Evolutionary conservation across 2,329 filamentous ascomycete species (phyloP), one percentile per base, ranked within the genome.

Genomic region (Talaromyces rugulosus): DNA sequence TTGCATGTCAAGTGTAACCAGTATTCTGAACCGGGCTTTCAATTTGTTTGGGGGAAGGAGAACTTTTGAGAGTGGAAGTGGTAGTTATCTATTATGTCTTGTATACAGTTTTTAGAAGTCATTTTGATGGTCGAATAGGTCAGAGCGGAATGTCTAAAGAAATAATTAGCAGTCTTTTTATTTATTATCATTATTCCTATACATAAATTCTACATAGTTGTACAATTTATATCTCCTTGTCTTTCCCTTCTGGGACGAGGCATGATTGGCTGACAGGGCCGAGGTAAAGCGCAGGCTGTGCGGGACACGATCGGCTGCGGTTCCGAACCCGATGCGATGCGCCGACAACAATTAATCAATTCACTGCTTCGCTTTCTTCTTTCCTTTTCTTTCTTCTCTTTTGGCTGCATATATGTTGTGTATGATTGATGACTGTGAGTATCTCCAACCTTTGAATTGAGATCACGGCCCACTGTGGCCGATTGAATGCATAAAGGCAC

Each of bases 1-100:
- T 76, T 95, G 72, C 91, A 95, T 71, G 84, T 92, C 64, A 92
- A 90, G 78, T 95, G 91, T 77, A 95, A 94, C 75, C 91, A 91
- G 82, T 94, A 94, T 79, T 91, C 88, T 62, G 90, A 93, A 72
- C 89, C 90, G 72, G 90, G 86, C 81, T 90, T 82, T 81, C 87
- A 81, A 58, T 74, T 75, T 63, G 75, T 78, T 27, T 80, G 80
- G 80, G 80, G 80, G 18, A 82, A 83, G 72, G 81, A 83, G 73
- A 82, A 83, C 68, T 83, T 83, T 69, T 83, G 78, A 36, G 12
- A 36, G 33, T 12, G 12, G 18, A 66, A 47, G 2, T 4, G 42
- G 18, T 47, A 5, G 42, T n/a, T 47, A 23, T 47, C 14, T 44
- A 23, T 23, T 23, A 23, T 23, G 23, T 23, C 23, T 23, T 23